Percentiles rank a stretch among this genome's conserved stretches.
phyloP scores from a whole-genome alignment of 2,329 filamentous ascomycete genomes.

The Aspergillus melleus region DNA sequence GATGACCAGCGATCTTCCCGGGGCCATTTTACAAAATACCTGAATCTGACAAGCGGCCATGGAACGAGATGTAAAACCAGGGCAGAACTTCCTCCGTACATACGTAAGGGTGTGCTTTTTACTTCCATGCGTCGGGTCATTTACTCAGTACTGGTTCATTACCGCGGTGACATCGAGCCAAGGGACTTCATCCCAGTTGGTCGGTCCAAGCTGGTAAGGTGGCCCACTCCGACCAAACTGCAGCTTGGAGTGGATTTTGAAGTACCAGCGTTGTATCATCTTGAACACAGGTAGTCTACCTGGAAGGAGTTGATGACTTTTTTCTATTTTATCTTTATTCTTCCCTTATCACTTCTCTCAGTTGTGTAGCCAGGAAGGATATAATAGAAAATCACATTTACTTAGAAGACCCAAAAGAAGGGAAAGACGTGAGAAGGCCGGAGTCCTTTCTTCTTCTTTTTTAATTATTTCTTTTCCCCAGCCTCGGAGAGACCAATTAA shows the following conservation, averaged over 20 bases:
- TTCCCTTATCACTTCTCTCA: too few species aligned
- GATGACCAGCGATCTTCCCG: background rate
- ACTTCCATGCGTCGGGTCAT: slow-evolving; percentile 4
- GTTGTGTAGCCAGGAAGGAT: too few species aligned
- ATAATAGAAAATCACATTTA: too few species aligned
- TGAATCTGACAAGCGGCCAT: slow-evolving; percentile 3
- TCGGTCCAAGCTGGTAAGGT: slow-evolving; percentile 5
- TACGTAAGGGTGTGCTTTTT: background rate
- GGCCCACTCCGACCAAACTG: slow-evolving; percentile 17
- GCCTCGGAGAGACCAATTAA: slow-evolving; percentile 25
- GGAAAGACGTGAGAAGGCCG: background rate
- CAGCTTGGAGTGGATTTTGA: slow-evolving; percentile 18
- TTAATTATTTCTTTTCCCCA: slow-evolving; percentile 1
- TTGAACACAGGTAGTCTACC: slow-evolving; percentile 2
- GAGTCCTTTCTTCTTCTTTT: too few species aligned
- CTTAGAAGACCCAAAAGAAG: background rate
- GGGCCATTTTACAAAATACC: background rate
- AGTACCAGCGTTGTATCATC: slow-evolving; percentile 25
- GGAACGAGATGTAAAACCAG: too few species aligned
- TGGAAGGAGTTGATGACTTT: background rate
- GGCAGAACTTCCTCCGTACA: background rate
- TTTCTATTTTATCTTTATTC: background rate
- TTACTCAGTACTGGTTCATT: background rate
- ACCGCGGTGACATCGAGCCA: background rate
- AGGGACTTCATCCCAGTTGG: slow-evolving; percentile 19